phyloP scores from a whole-genome alignment of 768 basidiomycete genomes.

The Phylloporus sp. region DNA sequence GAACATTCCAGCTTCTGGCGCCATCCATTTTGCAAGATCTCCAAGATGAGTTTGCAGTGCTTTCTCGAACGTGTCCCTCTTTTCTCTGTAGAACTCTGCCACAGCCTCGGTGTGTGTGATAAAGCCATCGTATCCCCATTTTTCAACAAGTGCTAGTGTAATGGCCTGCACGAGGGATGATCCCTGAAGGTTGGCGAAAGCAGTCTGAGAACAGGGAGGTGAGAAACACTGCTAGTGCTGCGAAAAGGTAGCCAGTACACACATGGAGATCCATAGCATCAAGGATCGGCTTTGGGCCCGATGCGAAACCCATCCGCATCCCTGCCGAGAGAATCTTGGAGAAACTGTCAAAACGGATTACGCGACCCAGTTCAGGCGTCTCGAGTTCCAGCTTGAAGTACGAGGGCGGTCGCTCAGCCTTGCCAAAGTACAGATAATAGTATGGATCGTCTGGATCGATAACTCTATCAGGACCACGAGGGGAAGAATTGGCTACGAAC shows the following conservation, averaged over 20 bases:
- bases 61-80: constrained; percentile 72
- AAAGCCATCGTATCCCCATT: constrained; percentile 79
- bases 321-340: constrained; percentile 79
- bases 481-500: constrained; percentile 30
- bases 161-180: constrained; percentile 64
- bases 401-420: constrained; percentile 56
- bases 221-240: constrained; percentile 13
- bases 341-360: constrained; percentile 85
- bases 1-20: constrained; percentile 83
- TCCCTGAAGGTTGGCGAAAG: constrained; percentile 60
- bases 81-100: constrained; percentile 66
- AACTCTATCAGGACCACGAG: not conserved
- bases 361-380: constrained; percentile 64
- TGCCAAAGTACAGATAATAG: constrained; percentile 72
- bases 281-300: constrained; percentile 65
- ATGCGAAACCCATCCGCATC: constrained; percentile 75
- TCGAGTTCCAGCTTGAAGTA: constrained; percentile 79
- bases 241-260: constrained; percentile 29
- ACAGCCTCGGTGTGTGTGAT: constrained; percentile 60
- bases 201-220: constrained; percentile 44
- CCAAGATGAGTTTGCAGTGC: constrained; percentile 73
- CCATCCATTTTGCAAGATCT: constrained; percentile 68
- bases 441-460: constrained; percentile 67
- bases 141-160: constrained; percentile 48
- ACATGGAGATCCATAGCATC: constrained; percentile 68